Conservation (phyloP, 2,329 filamentous ascomycete species). For the Aspergillus sclerotialis region DNA sequence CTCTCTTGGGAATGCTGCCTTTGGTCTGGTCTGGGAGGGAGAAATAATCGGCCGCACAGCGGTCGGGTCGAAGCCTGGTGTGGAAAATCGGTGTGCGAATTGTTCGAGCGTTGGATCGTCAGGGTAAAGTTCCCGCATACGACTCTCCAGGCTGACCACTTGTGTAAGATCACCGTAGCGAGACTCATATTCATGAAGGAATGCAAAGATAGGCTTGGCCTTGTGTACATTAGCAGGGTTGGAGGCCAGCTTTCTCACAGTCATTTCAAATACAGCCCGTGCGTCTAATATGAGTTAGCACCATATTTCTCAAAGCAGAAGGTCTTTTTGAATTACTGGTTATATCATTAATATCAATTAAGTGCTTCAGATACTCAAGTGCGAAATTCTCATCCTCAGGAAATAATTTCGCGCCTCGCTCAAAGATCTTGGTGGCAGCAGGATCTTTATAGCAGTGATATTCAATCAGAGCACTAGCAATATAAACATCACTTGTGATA, state of each 20-base stretch:
- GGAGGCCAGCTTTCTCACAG: constrained; percentile 71
- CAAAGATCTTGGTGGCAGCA: constrained; percentile 90
- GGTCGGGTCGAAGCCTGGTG: constrained; percentile 72
- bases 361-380: constrained; percentile 90
- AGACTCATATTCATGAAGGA: constrained; percentile 93
- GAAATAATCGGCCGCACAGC: constrained; percentile 77
- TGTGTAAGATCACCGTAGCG: constrained; percentile 89
- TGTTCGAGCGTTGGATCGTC: constrained; percentile 70
- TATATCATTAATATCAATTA: constrained; percentile 85
- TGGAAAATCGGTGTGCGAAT: constrained; percentile 70
- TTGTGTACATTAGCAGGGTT: constrained; percentile 69
- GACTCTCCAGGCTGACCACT: constrained; percentile 80
- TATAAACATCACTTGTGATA: constrained; percentile 89
- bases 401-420: constrained; percentile 86
- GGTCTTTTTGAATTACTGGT: constrained; percentile 61
- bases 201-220: constrained; percentile 77
- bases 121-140: constrained; percentile 91
- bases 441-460: constrained; percentile 93
- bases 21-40: constrained; percentile 68
- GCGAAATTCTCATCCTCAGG: constrained; percentile 91
- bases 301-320: constrained; percentile 2
- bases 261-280: constrained; percentile 90
- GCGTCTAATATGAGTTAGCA: constrained; percentile 57
- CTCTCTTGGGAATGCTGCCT: constrained; percentile 32
- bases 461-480: constrained; percentile 86